Evolutionary conservation across 2,329 filamentous ascomycete genomes (phyloP).

Genomic region (Phaeosphaeriaceae sp.): DNA sequence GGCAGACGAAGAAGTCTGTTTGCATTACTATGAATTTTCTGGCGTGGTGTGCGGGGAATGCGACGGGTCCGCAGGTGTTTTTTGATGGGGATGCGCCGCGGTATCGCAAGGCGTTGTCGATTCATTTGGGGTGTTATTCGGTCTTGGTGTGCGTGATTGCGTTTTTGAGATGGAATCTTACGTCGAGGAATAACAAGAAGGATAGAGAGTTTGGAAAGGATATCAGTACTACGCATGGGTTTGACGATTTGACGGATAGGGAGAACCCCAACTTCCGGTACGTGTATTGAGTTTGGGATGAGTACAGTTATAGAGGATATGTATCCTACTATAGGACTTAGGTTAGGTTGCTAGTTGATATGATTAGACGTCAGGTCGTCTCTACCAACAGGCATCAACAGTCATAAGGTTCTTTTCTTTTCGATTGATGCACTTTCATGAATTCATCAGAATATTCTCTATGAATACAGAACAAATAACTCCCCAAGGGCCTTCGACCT

Average conservation of each 20-base stretch:
- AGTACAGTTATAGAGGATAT: too few relatives aligned
- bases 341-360: too few relatives aligned
- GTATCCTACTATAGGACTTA: too few relatives aligned
- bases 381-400: neutral
- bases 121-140: slow-evolving; percentile 72
- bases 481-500: slow-evolving; percentile 19
- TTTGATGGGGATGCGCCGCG: slow-evolving; percentile 62
- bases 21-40: slow-evolving; percentile 74
- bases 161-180: slow-evolving; percentile 65
- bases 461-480: slow-evolving; percentile 4
- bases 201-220: slow-evolving; percentile 52
- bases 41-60: slow-evolving; percentile 72
- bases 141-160: slow-evolving; percentile 65
- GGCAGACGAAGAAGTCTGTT: slow-evolving; percentile 75
- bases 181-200: slow-evolving; percentile 64
- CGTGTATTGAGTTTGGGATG: slow-evolving; percentile 41
- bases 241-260: slow-evolving; percentile 68
- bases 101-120: slow-evolving; percentile 73
- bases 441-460: slow-evolving; percentile 2
- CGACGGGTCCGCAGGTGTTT: slow-evolving; percentile 60
- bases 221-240: slow-evolving; percentile 54
- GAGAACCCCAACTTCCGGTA: slow-evolving; percentile 68
- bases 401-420: neutral
- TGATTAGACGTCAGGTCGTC: neutral
- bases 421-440: neutral